Base-by-base conservation (phyloP, 257 asterid species). In the Scutellaria baicalensis region DNA sequence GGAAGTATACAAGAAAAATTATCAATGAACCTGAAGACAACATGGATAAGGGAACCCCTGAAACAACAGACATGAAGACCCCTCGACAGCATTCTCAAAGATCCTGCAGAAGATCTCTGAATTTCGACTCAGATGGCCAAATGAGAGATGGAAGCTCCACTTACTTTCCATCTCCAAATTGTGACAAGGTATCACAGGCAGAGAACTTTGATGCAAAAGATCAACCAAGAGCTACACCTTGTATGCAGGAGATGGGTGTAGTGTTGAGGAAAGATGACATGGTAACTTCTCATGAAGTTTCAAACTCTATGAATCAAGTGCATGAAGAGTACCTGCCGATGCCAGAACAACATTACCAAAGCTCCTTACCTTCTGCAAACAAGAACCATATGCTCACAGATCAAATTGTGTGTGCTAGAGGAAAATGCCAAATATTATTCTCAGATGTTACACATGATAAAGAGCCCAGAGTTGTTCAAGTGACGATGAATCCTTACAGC, bases 361-460 rank as follows among this genome's bases (percentile, higher is more conserved):
- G 40, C 55, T 67, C 66, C 49, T 52, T 79, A 47, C 66, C 79
- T 63, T 70, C 73, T 7, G 59, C 47, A 81, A 72, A 27, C 33
- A 27, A 27, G 33, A 27, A 70, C n/a, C 57, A 49, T 75, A 63
- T 68, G 71, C 64, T 38, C 23, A 56, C 39, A 57, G 67, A 75
- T 72, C 81, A 64, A 65, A 81, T 51, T 67, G 77, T 58, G 55
- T 48, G 74, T 72, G 72, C 80, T 57, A 83, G 79, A 77, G 89
- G 91, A 62, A 89, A 87, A 74, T 84, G 91, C 67, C 88, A 82
- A 69, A 81, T 89, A 74, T 74, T 84, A 61, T 86, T 84, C 85
- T 89, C 95, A 4, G 87, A 92, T 56, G 80, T 60, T 55, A 86
- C 93, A 58, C 91, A 79, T 23, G 95, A 88, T 62, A 84, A 90